A percentile compares a stretch with the other conserved stretches of the same genome.
Conservation (phyloP, 306 rosid genomes). For the Macrotyloma uniflorum region DNA sequence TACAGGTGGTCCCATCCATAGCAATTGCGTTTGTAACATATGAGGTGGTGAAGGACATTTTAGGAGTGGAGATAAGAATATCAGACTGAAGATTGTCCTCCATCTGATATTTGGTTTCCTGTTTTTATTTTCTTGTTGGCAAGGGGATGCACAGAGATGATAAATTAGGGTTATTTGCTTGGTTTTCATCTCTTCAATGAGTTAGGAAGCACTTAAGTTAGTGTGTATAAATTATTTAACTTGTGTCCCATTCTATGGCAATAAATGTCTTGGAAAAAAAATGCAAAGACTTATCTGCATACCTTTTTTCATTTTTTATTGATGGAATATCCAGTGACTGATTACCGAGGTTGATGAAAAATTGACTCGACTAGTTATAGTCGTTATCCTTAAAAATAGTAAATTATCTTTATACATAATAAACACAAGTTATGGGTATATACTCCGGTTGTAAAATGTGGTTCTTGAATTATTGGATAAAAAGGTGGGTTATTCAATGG, state of each 20-base stretch:
- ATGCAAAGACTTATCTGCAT: conserved; percentile 49
- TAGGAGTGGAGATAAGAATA: conserved; percentile 92
- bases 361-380: too few relatives aligned
- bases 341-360: neutral
- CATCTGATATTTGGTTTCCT: conserved; percentile 31
- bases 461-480: too few relatives aligned
- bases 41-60: conserved; percentile 84
- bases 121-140: conserved; percentile 58
- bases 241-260: conserved; percentile 45
- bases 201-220: conserved; percentile 48
- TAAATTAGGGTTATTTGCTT: conserved; percentile 50
- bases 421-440: too few relatives aligned
- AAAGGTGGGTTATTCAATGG: neutral
- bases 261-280: conserved; percentile 53
- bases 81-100: conserved; percentile 59
- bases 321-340: conserved; percentile 32
- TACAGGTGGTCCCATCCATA: conserved; percentile 93
- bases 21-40: conserved; percentile 86
- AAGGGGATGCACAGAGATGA: conserved; percentile 60
- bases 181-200: conserved; percentile 40
- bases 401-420: too few relatives aligned
- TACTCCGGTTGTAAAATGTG: too few relatives aligned
- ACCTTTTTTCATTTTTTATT: conserved; percentile 37
- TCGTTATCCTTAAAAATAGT: neutral
- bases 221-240: conserved; percentile 62